A percentile compares a stretch with the other conserved stretches of the same genome.
phyloP scores from a whole-genome alignment of 2,329 filamentous ascomycete genomes.

The Fonsecaea nubica region DNA sequence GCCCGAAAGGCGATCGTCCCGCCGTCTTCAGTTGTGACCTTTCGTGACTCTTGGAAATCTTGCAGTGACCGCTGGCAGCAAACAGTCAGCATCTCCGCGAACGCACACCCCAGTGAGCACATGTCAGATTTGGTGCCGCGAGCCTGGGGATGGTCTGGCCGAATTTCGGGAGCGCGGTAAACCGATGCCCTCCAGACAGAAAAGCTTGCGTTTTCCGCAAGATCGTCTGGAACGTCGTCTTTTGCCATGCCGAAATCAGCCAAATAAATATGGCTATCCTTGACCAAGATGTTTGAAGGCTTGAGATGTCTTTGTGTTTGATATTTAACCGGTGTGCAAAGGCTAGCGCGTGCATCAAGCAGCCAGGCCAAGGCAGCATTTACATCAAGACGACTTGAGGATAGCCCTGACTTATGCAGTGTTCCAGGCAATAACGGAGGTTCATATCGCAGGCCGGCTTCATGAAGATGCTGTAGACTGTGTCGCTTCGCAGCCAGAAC shows the following conservation, averaged over 20 bases:
- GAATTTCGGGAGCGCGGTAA: neutral
- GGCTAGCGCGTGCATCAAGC: neutral
- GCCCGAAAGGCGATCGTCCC: neutral
- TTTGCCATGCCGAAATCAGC: neutral
- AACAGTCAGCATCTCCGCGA: conserved; percentile 3
- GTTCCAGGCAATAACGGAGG: neutral
- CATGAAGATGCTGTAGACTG: neutral
- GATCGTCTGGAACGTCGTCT: neutral
- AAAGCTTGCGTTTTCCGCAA: neutral
- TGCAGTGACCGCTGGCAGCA: neutral
- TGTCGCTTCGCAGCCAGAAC: neutral
- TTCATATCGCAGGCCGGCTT: neutral
- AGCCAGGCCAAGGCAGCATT: neutral
- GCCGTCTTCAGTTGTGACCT: neutral
- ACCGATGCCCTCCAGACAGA: neutral
- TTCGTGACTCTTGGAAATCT: neutral
- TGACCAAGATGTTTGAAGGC: conserved; percentile 6
- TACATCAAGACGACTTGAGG: neutral
- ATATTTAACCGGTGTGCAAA: neutral
- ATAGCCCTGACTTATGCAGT: neutral
- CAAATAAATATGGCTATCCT: neutral
- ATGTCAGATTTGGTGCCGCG: neutral
- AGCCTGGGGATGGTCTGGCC: neutral
- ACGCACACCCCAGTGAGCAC: neutral
- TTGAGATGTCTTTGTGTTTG: conserved; percentile 7